Conservation (phyloP, 768 basidiomycete species). For the Pholiota molesta region DNA sequence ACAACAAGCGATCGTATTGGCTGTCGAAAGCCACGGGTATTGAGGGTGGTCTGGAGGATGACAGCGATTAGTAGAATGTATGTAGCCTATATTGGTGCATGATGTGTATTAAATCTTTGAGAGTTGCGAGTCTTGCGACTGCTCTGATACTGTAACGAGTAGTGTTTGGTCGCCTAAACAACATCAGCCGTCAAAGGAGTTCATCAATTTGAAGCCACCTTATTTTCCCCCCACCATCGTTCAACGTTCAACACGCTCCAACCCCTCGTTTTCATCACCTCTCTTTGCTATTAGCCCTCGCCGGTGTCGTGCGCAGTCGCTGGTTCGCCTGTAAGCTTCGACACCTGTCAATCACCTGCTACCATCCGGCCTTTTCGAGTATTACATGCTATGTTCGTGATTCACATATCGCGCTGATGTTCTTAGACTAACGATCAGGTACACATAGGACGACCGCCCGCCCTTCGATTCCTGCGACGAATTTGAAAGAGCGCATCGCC, state of each 20-base stretch:
- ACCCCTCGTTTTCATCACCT: constrained; percentile 10
- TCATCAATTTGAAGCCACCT: constrained; percentile 6
- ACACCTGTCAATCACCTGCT: constrained; percentile 16
- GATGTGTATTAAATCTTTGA: background rate
- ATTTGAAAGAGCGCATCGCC: constrained; percentile 83
- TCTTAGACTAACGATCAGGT: background rate
- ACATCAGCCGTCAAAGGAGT: constrained; percentile 2
- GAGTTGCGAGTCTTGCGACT: too few species aligned
- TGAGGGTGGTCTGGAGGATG: constrained; percentile 30
- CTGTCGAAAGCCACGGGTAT: constrained; percentile 52
- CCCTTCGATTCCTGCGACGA: constrained; percentile 40
- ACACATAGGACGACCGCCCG: constrained; percentile 31
- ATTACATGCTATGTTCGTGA: constrained; percentile 20
- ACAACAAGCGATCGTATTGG: constrained; percentile 57
- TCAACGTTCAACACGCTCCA: constrained; percentile 4
- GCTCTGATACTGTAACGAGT: background rate
- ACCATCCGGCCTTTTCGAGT: constrained; percentile 3
- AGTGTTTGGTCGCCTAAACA: constrained; percentile 13
- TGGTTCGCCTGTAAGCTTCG: constrained; percentile 20
- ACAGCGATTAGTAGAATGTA: constrained; percentile 10
- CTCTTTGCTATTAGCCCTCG: constrained; percentile 4
- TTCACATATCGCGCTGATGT: background rate
- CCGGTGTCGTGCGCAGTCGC: constrained; percentile 18
- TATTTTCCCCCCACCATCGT: constrained; percentile 3
- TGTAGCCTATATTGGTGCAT: background rate